Evolutionary conservation across 106 monocot species (phyloP).

Genomic region (Dioscorea alata): DNA sequence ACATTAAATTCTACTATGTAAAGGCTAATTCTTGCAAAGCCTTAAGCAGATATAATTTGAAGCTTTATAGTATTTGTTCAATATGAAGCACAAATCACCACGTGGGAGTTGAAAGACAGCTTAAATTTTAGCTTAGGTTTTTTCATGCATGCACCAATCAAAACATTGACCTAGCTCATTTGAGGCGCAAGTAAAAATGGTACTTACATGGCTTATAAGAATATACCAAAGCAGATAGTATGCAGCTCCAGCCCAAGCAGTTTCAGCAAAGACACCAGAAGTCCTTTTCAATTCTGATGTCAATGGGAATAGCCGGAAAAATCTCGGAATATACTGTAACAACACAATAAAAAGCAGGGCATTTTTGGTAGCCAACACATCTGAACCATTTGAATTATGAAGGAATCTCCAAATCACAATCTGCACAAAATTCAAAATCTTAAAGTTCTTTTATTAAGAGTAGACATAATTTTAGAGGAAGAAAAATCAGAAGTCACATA

Average conservation of each 20-base stretch:
- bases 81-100: neutral
- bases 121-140: too few species aligned
- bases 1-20: too few species aligned
- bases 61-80: neutral
- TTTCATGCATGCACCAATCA: too few species aligned
- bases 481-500: too few species aligned
- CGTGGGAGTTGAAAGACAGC: too few species aligned
- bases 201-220: slow-evolving; percentile 88
- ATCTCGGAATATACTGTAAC: slow-evolving; percentile 79
- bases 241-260: slow-evolving; percentile 93
- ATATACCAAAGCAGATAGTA: slow-evolving; percentile 88
- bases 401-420: slow-evolving; percentile 83
- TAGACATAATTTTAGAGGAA: too few species aligned
- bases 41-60: too few species aligned
- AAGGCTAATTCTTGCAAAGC: too few species aligned
- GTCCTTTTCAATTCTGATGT: slow-evolving; percentile 87
- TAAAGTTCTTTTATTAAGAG: neutral
- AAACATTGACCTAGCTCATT: neutral
- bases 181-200: neutral
- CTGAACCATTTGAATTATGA: slow-evolving; percentile 45
- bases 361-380: slow-evolving; percentile 62
- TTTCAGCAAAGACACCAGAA: slow-evolving; percentile 90
- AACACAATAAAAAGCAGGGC: slow-evolving; percentile 65
- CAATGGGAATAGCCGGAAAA: slow-evolving; percentile 62
- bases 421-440: slow-evolving; percentile 33